Percentiles rank a stretch among this genome's conserved stretches.
Evolutionary conservation across 768 basidiomycete species (phyloP).

Genomic region (Lactarius pseudohatsudake): DNA sequence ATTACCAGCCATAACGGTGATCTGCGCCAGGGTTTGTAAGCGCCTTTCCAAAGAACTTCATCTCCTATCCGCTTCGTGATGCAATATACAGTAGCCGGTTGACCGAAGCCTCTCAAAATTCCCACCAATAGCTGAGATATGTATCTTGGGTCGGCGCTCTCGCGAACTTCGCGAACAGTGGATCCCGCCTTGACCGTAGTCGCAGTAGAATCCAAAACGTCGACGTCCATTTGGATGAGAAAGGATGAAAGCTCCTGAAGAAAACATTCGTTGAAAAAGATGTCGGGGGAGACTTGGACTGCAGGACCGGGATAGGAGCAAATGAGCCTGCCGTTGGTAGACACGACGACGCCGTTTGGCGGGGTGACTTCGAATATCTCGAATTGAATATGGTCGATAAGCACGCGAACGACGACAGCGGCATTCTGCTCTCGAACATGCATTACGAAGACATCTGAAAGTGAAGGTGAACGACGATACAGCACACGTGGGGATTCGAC

Average conservation of each 20-base stretch:
- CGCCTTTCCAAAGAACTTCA: neutral
- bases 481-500: neutral
- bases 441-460: conserved; percentile 13
- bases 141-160: neutral
- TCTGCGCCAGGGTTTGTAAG: neutral
- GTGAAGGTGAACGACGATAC: neutral
- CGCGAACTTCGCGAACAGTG: neutral
- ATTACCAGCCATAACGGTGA: neutral
- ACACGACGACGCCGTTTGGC: conserved; percentile 39
- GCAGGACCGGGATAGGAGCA: conserved; percentile 42
- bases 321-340: conserved; percentile 37
- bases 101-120: neutral
- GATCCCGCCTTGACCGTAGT: neutral
- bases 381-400: conserved; percentile 2
- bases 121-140: neutral
- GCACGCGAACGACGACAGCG: conserved; percentile 6
- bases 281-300: conserved; percentile 35
- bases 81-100: neutral
- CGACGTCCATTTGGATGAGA: neutral
- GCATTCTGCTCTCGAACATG: conserved; percentile 20
- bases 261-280: neutral
- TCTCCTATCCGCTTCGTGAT: neutral
- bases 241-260: neutral
- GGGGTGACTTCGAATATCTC: conserved; percentile 46
- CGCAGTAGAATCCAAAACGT: neutral